These are phyloP conservation scores for Metschnikowia koreensis DNA, from an alignment of 805 yeast genomes.

Conservation along the genomic window DNA sequence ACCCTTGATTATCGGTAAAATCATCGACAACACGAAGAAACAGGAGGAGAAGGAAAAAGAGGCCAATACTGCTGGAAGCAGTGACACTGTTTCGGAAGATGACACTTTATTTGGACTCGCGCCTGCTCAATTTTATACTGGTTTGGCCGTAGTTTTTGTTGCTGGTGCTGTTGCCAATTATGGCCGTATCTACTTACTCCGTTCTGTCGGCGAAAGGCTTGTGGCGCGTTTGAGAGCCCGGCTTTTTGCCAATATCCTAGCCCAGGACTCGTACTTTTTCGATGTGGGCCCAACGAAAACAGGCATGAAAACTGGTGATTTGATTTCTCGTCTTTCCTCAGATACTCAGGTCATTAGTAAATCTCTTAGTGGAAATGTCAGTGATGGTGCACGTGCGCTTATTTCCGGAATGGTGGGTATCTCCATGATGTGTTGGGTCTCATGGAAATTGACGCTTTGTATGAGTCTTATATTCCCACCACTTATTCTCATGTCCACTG, in stretches of 20 bases:
- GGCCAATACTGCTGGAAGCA: conserved; percentile 17
- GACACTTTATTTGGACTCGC: conserved; percentile 52
- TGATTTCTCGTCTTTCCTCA: conserved; percentile 81
- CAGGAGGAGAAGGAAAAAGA: background rate
- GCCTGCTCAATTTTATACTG: conserved; percentile 59
- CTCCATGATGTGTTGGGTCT: conserved; percentile 87
- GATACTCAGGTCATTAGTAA: conserved; percentile 87
- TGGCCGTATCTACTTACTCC: conserved; percentile 72
- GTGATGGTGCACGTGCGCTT: conserved; percentile 86
- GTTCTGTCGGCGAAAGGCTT: conserved; percentile 80
- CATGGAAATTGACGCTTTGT: conserved; percentile 76
- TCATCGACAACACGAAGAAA: conserved; percentile 66
- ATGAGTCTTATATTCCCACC: conserved; percentile 85
- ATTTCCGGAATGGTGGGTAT: conserved; percentile 84
- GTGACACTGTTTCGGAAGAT: conserved; percentile 6
- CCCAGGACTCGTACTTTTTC: conserved; percentile 86
- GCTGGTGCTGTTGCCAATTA: conserved; percentile 78
- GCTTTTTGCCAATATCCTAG: conserved; percentile 70
- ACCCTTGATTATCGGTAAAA: conserved; percentile 82
- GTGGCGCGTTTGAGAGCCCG: conserved; percentile 82
- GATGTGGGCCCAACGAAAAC: conserved; percentile 61
- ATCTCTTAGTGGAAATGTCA: conserved; percentile 81
- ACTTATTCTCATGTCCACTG: conserved; percentile 69
- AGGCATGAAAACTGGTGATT: conserved; percentile 77
- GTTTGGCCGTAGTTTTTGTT: conserved; percentile 59